Conservation (phyloP, 1,284 basidiomycete species). For the Rhodofomes roseus region DNA sequence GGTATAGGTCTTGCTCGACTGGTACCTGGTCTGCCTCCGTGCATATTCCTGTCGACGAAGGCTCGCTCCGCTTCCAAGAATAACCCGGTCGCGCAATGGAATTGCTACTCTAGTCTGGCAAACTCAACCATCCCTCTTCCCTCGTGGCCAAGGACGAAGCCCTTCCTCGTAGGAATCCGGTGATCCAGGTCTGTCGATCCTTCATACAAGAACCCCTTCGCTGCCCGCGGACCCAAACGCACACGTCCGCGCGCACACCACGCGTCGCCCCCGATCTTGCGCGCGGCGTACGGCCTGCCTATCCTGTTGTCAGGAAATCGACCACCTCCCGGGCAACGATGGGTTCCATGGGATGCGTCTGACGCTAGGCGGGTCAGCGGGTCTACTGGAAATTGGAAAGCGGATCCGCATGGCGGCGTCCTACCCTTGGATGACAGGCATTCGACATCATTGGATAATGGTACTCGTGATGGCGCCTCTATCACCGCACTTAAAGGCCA, state of each 20-base stretch:
- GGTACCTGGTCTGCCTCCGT: neutral
- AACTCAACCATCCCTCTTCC: neutral
- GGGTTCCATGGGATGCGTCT: neutral
- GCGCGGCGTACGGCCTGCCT: neutral
- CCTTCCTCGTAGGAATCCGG: neutral
- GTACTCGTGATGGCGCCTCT: neutral
- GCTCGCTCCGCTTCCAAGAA: neutral
- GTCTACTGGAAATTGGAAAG: neutral
- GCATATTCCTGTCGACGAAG: neutral
- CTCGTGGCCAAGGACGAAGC: neutral
- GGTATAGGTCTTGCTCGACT: neutral
- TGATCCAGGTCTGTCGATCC: neutral
- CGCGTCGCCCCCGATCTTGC: neutral
- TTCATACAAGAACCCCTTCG: neutral
- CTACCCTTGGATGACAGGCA: neutral
- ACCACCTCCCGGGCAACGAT: neutral
- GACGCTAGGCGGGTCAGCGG: neutral
- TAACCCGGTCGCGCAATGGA: neutral
- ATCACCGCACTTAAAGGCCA: neutral
- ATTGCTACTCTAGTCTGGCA: neutral
- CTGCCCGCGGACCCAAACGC: neutral
- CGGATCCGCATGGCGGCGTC: neutral
- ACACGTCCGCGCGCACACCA: neutral
- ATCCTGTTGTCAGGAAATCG: neutral
- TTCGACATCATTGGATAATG: neutral